Evolutionary conservation across 768 basidiomycete species (phyloP).

Genomic region (Suillus ampliporus): DNA sequence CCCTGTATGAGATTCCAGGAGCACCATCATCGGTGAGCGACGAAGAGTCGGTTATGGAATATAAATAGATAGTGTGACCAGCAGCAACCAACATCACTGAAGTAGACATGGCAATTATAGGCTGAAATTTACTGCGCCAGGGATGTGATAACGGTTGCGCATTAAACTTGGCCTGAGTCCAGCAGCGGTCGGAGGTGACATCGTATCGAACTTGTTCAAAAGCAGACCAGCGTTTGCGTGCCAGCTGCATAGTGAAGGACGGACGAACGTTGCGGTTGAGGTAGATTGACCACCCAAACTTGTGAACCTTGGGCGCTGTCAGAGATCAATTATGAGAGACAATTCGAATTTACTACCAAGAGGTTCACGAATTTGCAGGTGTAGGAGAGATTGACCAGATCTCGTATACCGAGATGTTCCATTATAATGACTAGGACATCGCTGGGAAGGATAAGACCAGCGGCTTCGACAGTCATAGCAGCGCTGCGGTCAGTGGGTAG

Average conservation of each 20-base stretch:
- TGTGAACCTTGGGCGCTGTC: constrained; percentile 51
- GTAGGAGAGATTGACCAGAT: constrained; percentile 42
- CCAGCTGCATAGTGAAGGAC: constrained; percentile 54
- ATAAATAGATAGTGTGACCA: constrained; percentile 61
- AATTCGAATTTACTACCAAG: constrained; percentile 55
- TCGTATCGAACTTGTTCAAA: constrained; percentile 55
- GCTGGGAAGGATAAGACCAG: constrained; percentile 44
- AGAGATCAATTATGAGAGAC: background rate
- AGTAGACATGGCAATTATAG: constrained; percentile 58
- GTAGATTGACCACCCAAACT: constrained; percentile 64
- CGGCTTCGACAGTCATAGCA: constrained; percentile 3
- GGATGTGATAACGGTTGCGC: constrained; percentile 67
- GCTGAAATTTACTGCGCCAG: constrained; percentile 63
- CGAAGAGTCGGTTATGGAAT: constrained; percentile 45
- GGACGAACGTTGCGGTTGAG: constrained; percentile 56
- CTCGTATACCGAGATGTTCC: constrained; percentile 47
- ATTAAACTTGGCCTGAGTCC: constrained; percentile 56
- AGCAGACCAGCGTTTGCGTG: constrained; percentile 51
- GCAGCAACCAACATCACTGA: constrained; percentile 67
- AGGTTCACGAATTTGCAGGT: constrained; percentile 36
- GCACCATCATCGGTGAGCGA: constrained; percentile 3
- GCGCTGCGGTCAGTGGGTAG: background rate
- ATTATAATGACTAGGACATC: constrained; percentile 64
- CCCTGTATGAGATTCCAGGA: constrained; percentile 45
- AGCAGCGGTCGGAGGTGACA: constrained; percentile 55